Percentiles rank a stretch among this genome's conserved stretches.
phyloP scores from a whole-genome alignment of 352 stramenopile species.

The Pythium diclinum region DNA sequence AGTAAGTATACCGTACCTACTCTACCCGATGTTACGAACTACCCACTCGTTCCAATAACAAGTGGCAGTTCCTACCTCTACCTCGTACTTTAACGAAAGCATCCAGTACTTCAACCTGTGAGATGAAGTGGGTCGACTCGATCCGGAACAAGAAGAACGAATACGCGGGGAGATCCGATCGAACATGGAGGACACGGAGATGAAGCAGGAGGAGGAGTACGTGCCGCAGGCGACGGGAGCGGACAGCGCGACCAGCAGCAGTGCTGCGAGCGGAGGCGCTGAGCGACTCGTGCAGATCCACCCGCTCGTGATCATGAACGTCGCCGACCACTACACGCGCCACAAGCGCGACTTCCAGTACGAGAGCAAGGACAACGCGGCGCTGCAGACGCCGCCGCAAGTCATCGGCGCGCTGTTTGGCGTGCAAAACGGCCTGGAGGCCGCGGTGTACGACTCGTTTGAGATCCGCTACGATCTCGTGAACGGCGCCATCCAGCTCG shows the following conservation, averaged over 20 bases:
- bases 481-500: constrained; percentile 59
- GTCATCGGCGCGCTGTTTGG: constrained; percentile 92
- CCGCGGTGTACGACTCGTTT: constrained; percentile 86
- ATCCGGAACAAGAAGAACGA: constrained; percentile 14
- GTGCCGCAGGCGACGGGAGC: constrained; percentile 19
- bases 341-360: constrained; percentile 60
- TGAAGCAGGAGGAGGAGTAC: constrained; percentile 36
- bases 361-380: constrained; percentile 11
- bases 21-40: constrained; percentile 14
- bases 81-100: constrained; percentile 12
- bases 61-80: background rate
- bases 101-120: background rate
- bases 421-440: constrained; percentile 77
- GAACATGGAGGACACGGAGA: constrained; percentile 58
- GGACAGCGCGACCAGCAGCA: constrained; percentile 30
- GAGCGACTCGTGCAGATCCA: constrained; percentile 78
- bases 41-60: background rate
- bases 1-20: background rate
- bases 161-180: background rate
- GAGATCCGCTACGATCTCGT: constrained; percentile 79
- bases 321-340: constrained; percentile 94
- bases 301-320: constrained; percentile 92
- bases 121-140: background rate
- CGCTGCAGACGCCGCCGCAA: constrained; percentile 45
- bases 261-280: constrained; percentile 36